A percentile compares a stretch with the other conserved stretches of the same genome.
Evolutionary conservation across 345 rosid genomes (phyloP).

Genomic region (Litchi chinensis): DNA sequence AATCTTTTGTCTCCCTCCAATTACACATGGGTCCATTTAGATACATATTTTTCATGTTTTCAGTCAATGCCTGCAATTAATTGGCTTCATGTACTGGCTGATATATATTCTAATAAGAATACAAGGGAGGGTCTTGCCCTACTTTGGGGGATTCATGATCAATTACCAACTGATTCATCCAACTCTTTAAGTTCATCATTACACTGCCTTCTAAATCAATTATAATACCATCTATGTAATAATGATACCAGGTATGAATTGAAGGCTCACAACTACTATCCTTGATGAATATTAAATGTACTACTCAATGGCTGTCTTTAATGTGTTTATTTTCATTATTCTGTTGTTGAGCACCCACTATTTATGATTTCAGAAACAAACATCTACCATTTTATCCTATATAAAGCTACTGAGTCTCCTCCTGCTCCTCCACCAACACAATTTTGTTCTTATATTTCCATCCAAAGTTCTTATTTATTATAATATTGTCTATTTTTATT

Average conservation of each 20-base stretch:
- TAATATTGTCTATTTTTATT: too few species aligned
- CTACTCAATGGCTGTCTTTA: not conserved
- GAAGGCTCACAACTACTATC: not conserved
- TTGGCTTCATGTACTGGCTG: not conserved
- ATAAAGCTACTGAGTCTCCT: too few species aligned
- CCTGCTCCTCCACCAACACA: too few species aligned
- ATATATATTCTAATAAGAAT: too few species aligned
- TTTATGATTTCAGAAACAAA: too few species aligned
- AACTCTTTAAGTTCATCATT: not conserved
- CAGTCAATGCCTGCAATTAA: not conserved
- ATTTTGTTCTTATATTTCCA: too few species aligned
- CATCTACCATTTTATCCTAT: too few species aligned
- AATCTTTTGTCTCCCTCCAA: not conserved
- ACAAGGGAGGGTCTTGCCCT: not conserved
- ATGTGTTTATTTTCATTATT: not conserved
- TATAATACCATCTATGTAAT: not conserved
- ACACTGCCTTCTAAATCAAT: not conserved
- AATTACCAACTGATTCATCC: not conserved
- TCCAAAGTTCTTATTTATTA: too few species aligned
- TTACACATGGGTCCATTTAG: not conserved
- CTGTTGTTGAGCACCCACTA: not conserved
- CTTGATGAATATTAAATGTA: not conserved
- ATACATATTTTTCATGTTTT: not conserved
- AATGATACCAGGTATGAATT: not conserved
- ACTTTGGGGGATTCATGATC: too few species aligned